Conservation (phyloP, 208 protist species). For the Kentomonas sorsogonicus region DNA sequence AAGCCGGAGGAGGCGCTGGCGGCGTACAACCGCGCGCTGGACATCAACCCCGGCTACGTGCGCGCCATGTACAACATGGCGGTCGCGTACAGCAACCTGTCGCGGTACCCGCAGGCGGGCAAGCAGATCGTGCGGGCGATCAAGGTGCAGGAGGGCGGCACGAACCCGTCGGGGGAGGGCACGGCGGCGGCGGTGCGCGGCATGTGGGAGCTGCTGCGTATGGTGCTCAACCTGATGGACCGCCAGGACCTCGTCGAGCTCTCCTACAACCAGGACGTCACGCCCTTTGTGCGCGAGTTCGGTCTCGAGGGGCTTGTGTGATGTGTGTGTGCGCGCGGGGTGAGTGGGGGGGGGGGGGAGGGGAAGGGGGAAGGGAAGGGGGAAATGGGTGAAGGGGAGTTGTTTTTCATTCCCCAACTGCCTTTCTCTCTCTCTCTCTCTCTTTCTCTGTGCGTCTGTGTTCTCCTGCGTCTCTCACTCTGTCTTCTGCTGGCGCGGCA, state of each 20-base stretch:
- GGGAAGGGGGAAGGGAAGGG: not conserved
- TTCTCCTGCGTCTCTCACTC: not conserved
- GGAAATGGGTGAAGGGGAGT: not conserved
- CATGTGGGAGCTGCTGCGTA: conserved; percentile 85
- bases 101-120: conserved; percentile 49
- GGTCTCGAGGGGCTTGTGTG: conserved; percentile 65
- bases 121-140: conserved; percentile 77
- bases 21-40: conserved; percentile 80
- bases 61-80: conserved; percentile 88
- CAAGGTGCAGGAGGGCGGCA: conserved; percentile 63
- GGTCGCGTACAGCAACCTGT: conserved; percentile 79
- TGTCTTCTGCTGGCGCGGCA: not conserved
- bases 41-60: conserved; percentile 88
- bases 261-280: conserved; percentile 49
- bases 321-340: too few species aligned
- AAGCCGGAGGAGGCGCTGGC: conserved; percentile 66
- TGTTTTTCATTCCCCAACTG: not conserved
- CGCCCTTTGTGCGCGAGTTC: conserved; percentile 71
- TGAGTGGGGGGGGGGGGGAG: too few species aligned
- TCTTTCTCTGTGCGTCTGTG: not conserved
- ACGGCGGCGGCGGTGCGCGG: conserved; percentile 39
- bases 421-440: not conserved
- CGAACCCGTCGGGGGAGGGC: conserved; percentile 51
- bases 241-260: conserved; percentile 76
- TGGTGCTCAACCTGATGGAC: conserved; percentile 81